These are phyloP conservation scores for Sarocladiaceae sp. DNA, from an alignment of 2,329 filamentous ascomycete species.

Conservation along the genomic window DNA sequence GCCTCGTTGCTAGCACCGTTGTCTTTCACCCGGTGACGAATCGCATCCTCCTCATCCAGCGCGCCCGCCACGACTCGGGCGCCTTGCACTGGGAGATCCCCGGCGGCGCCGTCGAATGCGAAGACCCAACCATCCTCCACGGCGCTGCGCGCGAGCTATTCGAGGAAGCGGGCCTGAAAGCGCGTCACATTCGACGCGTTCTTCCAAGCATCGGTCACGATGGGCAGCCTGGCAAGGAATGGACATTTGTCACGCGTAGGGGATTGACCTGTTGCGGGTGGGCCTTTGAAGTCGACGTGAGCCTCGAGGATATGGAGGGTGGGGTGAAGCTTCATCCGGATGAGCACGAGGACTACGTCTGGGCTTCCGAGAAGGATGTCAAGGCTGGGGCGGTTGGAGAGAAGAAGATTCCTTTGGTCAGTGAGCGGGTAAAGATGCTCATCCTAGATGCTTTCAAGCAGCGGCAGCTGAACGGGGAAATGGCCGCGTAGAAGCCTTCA, in stretches of 20 bases:
- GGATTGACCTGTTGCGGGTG: slow-evolving; percentile 26
- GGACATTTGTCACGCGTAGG: slow-evolving; percentile 27
- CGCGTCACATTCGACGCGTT: slow-evolving; percentile 17
- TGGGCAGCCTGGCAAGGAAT: slow-evolving; percentile 17
- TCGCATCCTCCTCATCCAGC: slow-evolving; percentile 39
- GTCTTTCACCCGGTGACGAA: slow-evolving; percentile 24
- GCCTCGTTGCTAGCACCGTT: slow-evolving; percentile 25
- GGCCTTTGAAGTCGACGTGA: slow-evolving; percentile 30
- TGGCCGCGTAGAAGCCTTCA: neutral
- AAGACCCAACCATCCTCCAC: slow-evolving; percentile 34
- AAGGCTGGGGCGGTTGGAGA: slow-evolving; percentile 19
- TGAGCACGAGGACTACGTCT: slow-evolving; percentile 34
- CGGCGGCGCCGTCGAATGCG: slow-evolving; percentile 39
- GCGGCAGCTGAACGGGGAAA: slow-evolving; percentile 14
- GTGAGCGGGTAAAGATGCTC: slow-evolving; percentile 18
- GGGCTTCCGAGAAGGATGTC: slow-evolving; percentile 33
- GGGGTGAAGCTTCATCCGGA: slow-evolving; percentile 30
- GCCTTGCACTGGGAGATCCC: slow-evolving; percentile 42
- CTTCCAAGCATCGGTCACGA: slow-evolving; percentile 12
- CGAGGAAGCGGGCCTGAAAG: slow-evolving; percentile 39
- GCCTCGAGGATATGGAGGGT: slow-evolving; percentile 3
- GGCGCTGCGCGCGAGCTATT: slow-evolving; percentile 40
- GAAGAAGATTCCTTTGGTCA: slow-evolving; percentile 25
- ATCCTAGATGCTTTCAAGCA: slow-evolving; percentile 25
- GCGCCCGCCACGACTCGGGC: slow-evolving; percentile 36